Conservation (phyloP, 371 early-diverging fungal species). For the Sporodiniella umbellata region DNA sequence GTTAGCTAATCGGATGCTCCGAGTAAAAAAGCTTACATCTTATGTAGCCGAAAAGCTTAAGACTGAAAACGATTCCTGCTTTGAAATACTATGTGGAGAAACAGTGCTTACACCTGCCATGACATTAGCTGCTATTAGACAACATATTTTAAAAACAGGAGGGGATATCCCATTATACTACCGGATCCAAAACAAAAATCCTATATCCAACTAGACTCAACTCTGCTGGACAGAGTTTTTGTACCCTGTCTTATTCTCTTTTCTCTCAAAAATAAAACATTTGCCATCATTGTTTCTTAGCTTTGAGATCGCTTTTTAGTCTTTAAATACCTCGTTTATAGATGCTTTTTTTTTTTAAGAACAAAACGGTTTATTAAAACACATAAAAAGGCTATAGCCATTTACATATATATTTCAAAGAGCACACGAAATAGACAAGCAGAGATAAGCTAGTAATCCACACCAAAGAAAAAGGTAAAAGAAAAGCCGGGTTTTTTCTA, state of each 20-base stretch:
- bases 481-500: too few species aligned
- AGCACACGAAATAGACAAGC: too few species aligned
- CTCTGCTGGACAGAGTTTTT: constrained; percentile 14
- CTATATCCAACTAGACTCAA: neutral
- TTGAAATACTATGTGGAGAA: constrained; percentile 79
- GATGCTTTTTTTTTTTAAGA: too few species aligned
- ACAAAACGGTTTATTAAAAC: too few species aligned
- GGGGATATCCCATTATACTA: constrained; percentile 76
- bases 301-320: too few species aligned
- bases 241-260: neutral
- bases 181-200: constrained; percentile 33
- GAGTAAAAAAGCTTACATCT: constrained; percentile 78
- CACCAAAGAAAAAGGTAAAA: too few species aligned
- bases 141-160: constrained; percentile 79
- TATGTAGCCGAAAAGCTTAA: constrained; percentile 79
- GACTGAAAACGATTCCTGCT: constrained; percentile 20
- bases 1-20: constrained; percentile 81
- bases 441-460: too few species aligned
- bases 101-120: constrained; percentile 66
- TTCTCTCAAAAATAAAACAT: too few species aligned
- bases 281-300: too few species aligned
- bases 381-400: too few species aligned
- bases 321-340: too few species aligned
- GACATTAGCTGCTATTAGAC: constrained; percentile 82
- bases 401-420: too few species aligned